Conservation (phyloP, 495 filamentous ascomycete species). For the Trichoderma virens region DNA sequence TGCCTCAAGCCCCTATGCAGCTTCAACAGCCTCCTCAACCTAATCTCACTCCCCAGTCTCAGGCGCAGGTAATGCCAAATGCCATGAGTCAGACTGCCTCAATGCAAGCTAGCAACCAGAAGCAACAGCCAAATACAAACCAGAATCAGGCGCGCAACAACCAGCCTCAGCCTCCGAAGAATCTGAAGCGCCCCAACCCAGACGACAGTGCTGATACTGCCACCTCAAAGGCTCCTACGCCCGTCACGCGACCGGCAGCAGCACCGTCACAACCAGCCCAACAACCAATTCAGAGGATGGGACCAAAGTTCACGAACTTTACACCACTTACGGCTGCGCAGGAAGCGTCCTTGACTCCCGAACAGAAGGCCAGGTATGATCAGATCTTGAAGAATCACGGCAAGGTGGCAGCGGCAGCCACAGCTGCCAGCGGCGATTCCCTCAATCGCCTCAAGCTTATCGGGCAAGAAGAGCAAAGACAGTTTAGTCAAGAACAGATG, state of each 20-base stretch:
- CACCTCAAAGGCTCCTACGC: background rate
- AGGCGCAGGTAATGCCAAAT: conserved; percentile 12
- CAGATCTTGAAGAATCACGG: conserved; percentile 24
- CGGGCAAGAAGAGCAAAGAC: conserved; percentile 22
- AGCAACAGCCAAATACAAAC: conserved; percentile 9
- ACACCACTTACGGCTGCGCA: conserved; percentile 39
- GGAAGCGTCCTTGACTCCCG: conserved; percentile 41
- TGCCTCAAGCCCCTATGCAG: conserved; percentile 1
- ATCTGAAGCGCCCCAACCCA: conserved; percentile 48
- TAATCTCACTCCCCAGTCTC: conserved; percentile 7
- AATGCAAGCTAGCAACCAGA: conserved; percentile 15
- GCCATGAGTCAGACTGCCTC: conserved; percentile 10
- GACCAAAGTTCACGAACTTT: conserved; percentile 23
- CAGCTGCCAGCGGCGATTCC: conserved; percentile 7
- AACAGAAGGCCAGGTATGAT: conserved; percentile 41
- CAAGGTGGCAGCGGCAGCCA: conserved; percentile 16
- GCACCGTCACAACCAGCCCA: conserved; percentile 12
- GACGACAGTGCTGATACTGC: conserved; percentile 28
- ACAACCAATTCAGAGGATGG: conserved; percentile 12
- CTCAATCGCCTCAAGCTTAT: conserved; percentile 27
- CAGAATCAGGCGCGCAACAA: conserved; percentile 12
- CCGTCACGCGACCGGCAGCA: conserved; percentile 23
- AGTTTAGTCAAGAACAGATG: conserved; percentile 19
- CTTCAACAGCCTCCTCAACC: conserved; percentile 13
- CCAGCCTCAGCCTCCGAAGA: conserved; percentile 20